These are phyloP conservation scores for Cichorium intybus DNA, from an alignment of 140 eudicot species.

Conservation along the genomic window DNA sequence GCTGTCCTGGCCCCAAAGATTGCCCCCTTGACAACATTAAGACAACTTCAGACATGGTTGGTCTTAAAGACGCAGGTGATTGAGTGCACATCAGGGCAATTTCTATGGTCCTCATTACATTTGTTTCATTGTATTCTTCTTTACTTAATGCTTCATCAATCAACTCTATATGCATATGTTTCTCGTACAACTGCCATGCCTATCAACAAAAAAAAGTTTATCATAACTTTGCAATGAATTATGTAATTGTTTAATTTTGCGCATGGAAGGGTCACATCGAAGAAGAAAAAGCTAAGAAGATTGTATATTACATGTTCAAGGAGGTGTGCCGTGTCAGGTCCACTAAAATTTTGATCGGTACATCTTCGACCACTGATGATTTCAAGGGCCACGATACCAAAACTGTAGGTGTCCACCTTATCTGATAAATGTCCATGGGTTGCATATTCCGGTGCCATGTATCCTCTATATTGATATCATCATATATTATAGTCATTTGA, in stretches of 20 bases:
- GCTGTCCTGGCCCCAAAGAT: constrained; percentile 9
- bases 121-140: constrained; percentile 31
- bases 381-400: constrained; percentile 58
- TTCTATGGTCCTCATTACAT: constrained; percentile 39
- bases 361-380: constrained; percentile 53
- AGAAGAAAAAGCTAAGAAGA: neutral
- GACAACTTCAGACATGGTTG: constrained; percentile 52
- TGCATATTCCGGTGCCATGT: constrained; percentile 60
- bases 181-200: constrained; percentile 64
- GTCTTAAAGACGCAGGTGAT: constrained; percentile 42
- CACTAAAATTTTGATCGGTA: constrained; percentile 28
- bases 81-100: constrained; percentile 58
- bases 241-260: too few relatives aligned
- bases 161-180: constrained; percentile 30
- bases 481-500: neutral
- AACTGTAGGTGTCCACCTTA: constrained; percentile 62
- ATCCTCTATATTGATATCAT: constrained; percentile 16
- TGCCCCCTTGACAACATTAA: constrained; percentile 35
- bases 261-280: neutral
- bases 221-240: neutral
- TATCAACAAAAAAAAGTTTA: neutral
- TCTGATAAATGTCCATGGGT: constrained; percentile 52
- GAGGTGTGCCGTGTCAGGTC: constrained; percentile 37
- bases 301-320: constrained; percentile 43
- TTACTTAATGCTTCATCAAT: constrained; percentile 37